Percentiles rank a stretch among this genome's conserved stretches.
Conservation (phyloP, 164 flowering plant species). For the Liriodendron chinense region DNA sequence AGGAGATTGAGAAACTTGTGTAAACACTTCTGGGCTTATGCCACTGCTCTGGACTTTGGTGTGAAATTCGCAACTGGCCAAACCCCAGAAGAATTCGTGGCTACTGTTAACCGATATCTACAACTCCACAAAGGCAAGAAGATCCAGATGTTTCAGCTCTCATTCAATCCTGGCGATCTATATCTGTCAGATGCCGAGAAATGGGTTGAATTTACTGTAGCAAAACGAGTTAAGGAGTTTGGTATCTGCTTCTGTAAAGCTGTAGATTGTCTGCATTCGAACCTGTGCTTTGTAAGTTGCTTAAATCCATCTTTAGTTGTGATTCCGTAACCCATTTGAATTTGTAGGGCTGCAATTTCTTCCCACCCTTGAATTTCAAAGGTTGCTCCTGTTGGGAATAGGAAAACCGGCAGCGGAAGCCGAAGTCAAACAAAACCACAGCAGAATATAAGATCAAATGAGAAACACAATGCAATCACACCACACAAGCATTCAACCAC, state of each 20-base stretch:
- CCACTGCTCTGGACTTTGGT: conserved; percentile 1
- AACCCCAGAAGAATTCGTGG: background rate
- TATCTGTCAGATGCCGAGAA: background rate
- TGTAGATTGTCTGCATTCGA: too few relatives aligned
- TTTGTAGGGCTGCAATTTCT: background rate
- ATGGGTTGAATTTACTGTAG: conserved; percentile 5
- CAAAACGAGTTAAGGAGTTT: conserved; percentile 1
- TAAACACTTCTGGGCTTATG: background rate
- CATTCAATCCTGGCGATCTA: background rate
- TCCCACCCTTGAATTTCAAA: background rate
- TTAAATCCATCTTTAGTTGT: background rate
- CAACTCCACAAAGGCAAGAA: background rate
- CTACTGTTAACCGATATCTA: conserved; percentile 1
- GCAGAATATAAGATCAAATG: too few relatives aligned
- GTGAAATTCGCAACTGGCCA: background rate
- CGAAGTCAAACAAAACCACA: too few relatives aligned
- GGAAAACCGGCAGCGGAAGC: too few relatives aligned
- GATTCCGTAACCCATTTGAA: conserved; percentile 4
- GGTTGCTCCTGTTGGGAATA: conserved; percentile 5
- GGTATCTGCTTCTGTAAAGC: background rate
- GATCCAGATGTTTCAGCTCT: background rate
- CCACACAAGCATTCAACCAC: too few relatives aligned
- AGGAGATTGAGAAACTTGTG: conserved; percentile 12
- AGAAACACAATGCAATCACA: too few relatives aligned
- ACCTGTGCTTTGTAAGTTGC: background rate